Conservation (phyloP, 441 rosid genomes). For the Bruguiera hainesii region DNA sequence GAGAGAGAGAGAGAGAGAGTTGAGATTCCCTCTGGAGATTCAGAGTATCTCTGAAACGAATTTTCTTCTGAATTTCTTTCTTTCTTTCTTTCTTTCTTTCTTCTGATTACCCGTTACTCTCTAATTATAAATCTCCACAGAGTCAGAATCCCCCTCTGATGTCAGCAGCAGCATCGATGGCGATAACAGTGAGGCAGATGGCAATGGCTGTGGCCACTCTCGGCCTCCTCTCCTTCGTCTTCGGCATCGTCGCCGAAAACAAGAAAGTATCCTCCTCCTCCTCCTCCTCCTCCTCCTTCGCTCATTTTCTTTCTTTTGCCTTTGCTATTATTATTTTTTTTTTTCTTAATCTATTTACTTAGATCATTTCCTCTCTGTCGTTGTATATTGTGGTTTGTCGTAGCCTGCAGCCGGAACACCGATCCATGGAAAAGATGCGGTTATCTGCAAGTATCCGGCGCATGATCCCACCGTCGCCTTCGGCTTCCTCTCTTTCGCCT, state of each 20-base stretch:
- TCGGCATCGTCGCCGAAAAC: conserved; percentile 84
- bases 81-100: no score
- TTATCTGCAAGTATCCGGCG: conserved; percentile 85
- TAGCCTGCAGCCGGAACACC: conserved; percentile 86
- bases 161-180: conserved; percentile 32
- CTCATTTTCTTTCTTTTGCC: not conserved
- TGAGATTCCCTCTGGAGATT: no score
- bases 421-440: conserved; percentile 56
- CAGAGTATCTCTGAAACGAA: no score
- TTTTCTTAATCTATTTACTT: no score
- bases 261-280: conserved; percentile 54
- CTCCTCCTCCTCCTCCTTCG: not conserved
- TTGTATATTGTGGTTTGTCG: not conserved
- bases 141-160: no score
- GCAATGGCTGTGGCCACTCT: conserved; percentile 49
- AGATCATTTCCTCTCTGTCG: no score
- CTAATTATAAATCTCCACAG: no score
- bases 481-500: conserved; percentile 71
- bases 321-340: no score
- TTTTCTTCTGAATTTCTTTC: no score
- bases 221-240: conserved; percentile 65
- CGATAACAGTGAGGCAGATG: conserved; percentile 60
- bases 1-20: no score
- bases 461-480: conserved; percentile 62
- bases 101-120: no score